Base-by-base conservation (phyloP, 306 rosid species). In the Senna siamea region DNA sequence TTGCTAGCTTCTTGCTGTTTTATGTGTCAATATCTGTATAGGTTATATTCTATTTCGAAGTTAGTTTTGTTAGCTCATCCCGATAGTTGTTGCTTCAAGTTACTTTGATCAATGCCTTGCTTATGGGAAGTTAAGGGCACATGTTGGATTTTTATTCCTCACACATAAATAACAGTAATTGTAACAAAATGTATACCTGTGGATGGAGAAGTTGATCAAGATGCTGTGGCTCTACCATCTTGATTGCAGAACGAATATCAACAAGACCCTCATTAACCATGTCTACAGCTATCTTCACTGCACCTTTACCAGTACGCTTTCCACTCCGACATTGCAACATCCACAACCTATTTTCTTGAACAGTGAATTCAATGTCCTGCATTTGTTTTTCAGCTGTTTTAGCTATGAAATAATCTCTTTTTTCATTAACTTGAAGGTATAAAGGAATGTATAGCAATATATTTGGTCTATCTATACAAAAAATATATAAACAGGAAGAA, bases 291-390 rank as follows among this genome's bases (percentile, higher is more conserved):
- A 95, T 95, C 89, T 90, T 94, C 30, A 92, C 82, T 0, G 98
- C 99, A 66, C 96, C 96, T 87, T 85, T 84, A 60, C 98, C 99
- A 2, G 98, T 90, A 48, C 99, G 97, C 75, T 95, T 95, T 58
- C 98, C 99, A 28, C 78, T 22, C 19, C 96, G 90, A 80, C 99
- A 95, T 87, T 94, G 99, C 88, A 95, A 86, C 99, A 95, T 95
- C 96, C 96, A 95, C 68, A 95, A 60, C 85, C 92, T 92, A 75
- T 90, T 92, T 74, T 94, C 99, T 77, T 95, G 98, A 82, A 95
- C 98, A 9, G 99, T 95, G 88, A 95, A 92, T 86, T 95, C 98
- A 63, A 94, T 92, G 83, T 95, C 99, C 99, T 95, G 85, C 74
- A 47, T 14, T 13, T 22, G 66, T 30, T 48, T 60, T 13, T 78